Percentiles rank a stretch among this genome's conserved stretches.
Conservation (phyloP, 139 green algal genomes). For the Gonium pectorale region DNA sequence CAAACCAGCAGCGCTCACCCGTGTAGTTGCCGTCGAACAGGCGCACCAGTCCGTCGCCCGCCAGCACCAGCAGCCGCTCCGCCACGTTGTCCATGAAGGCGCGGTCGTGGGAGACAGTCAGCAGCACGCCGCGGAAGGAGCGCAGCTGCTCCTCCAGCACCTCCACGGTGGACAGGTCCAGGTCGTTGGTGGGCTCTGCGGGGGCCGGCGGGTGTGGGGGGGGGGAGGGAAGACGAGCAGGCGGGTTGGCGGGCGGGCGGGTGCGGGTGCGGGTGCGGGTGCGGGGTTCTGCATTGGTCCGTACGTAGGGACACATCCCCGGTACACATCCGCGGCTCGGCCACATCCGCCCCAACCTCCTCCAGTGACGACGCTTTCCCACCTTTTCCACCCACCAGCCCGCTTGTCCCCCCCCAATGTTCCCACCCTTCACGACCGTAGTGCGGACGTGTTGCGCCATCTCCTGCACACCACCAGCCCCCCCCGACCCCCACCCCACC, state of each 20-base stretch:
- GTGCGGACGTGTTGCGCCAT: no score
- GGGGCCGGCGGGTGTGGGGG: background rate
- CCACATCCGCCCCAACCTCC: no score
- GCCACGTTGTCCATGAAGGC: slow-evolving; percentile 83
- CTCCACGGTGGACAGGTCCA: slow-evolving; percentile 81
- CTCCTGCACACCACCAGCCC: no score
- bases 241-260: background rate
- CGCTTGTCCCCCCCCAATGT: no score
- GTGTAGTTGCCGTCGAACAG: slow-evolving; percentile 77
- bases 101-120: slow-evolving; percentile 75
- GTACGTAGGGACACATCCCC: no score
- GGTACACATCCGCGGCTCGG: no score
- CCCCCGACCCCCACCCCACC: background rate
- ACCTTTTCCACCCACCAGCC: no score
- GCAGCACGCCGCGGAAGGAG: slow-evolving; percentile 70
- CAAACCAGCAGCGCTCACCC: no score
- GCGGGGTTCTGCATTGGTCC: no score
- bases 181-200: slow-evolving; percentile 81
- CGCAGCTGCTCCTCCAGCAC: slow-evolving; percentile 61
- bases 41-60: slow-evolving; percentile 74
- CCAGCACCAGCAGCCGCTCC: slow-evolving; percentile 78
- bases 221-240: background rate
- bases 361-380: no score
- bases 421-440: no score
- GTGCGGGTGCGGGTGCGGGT: no score